A percentile compares a stretch with the other conserved stretches of the same genome.
phyloP scores from a whole-genome alignment of 345 rosid genomes.

The Hibiscus tridactylites region DNA sequence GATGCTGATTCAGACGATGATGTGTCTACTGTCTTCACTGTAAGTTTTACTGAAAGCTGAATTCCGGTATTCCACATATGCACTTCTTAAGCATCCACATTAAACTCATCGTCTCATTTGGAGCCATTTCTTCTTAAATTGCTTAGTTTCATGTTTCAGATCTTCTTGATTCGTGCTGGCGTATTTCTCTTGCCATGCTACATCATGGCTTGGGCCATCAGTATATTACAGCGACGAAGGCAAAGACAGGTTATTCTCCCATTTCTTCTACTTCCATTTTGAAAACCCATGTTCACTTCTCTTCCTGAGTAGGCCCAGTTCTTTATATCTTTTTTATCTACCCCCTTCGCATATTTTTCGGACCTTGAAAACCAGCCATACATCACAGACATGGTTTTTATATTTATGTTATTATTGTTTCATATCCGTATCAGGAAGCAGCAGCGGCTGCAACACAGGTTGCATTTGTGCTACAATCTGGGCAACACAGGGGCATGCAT shows the following conservation, averaged over 20 bases:
- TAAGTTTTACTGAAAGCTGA: conserved; percentile 30
- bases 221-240: conserved; percentile 77
- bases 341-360: neutral
- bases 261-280: neutral
- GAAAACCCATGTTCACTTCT: conserved; percentile 14
- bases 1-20: conserved; percentile 64
- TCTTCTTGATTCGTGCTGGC: conserved; percentile 65
- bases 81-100: neutral
- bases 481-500: conserved; percentile 34
- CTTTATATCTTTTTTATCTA: neutral
- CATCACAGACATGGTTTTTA: neutral
- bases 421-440: conserved; percentile 54
- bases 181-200: conserved; percentile 90
- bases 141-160: conserved; percentile 33
- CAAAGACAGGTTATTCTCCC: conserved; percentile 67
- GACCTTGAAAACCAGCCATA: neutral
- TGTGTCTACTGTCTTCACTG: conserved; percentile 66
- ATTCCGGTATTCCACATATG: neutral
- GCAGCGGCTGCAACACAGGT: conserved; percentile 78
- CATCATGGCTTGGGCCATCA: conserved; percentile 98
- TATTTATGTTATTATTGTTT: neutral
- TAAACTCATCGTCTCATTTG: neutral
- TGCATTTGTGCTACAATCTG: conserved; percentile 79
- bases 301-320: neutral
- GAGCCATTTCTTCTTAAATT: conserved; percentile 4